Evolutionary conservation across 768 basidiomycete genomes (phyloP).

Genomic region (Pleurotus giganteus): DNA sequence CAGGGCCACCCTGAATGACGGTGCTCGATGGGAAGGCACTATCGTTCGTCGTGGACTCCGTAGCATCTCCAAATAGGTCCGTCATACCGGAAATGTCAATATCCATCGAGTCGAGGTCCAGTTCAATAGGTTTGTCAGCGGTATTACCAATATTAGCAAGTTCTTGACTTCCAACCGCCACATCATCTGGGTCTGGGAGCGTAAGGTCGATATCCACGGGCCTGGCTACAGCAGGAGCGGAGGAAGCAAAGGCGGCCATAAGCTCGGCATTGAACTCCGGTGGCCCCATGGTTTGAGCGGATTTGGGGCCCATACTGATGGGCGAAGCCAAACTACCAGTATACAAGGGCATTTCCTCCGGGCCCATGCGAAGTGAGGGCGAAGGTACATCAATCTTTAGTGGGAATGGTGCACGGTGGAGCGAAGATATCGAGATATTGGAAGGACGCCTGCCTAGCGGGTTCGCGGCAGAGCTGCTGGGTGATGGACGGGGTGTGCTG

Average conservation of each 20-base stretch:
- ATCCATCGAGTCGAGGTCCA: constrained; percentile 70
- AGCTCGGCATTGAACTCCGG: constrained; percentile 61
- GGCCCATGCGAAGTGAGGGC: constrained; percentile 57
- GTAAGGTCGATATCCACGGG: constrained; percentile 63
- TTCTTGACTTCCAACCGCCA: constrained; percentile 22
- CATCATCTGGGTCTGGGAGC: constrained; percentile 31
- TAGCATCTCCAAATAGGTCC: constrained; percentile 53
- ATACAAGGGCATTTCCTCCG: constrained; percentile 60
- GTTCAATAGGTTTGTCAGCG: constrained; percentile 79
- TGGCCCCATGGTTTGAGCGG: constrained; percentile 58
- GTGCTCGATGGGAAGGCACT: constrained; percentile 50
- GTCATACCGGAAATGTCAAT: constrained; percentile 56
- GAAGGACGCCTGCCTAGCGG: constrained; percentile 60
- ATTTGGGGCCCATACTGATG: constrained; percentile 79
- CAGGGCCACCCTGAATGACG: constrained; percentile 15
- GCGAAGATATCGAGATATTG: constrained; percentile 76
- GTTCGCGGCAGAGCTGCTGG: constrained; percentile 20
- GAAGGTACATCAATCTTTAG: constrained; percentile 83
- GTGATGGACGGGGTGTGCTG: constrained; percentile 17
- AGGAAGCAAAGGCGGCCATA: constrained; percentile 58
- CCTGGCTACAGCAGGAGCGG: constrained; percentile 31
- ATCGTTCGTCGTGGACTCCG: constrained; percentile 32
- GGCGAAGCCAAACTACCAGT: constrained; percentile 69
- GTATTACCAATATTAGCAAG: constrained; percentile 50
- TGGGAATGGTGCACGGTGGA: constrained; percentile 68